Percentiles rank a stretch among this genome's conserved stretches.
Conservation (phyloP, 106 monocot genomes). For the Chionographis japonica region DNA sequence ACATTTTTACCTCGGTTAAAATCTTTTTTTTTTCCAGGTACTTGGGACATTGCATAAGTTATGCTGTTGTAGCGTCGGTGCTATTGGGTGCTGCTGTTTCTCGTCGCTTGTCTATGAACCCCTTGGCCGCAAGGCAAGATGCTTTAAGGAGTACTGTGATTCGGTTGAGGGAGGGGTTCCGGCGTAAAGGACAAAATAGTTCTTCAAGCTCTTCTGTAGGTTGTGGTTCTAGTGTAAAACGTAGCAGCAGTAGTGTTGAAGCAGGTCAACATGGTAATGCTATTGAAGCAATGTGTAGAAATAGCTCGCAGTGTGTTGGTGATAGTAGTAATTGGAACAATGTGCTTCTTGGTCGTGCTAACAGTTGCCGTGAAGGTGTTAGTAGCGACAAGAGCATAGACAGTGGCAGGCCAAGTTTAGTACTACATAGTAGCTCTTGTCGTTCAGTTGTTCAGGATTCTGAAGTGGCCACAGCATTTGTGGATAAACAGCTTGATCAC, state of each 20-base stretch:
- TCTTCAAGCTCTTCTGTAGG: conserved; percentile 95
- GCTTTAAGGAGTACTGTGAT: conserved; percentile 90
- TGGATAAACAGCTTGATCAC: conserved; percentile 41
- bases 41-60: conserved; percentile 95
- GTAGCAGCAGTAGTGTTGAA: conserved; percentile 89
- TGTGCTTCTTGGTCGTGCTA: conserved; percentile 52
- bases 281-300: conserved; percentile 59
- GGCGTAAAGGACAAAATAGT: conserved; percentile 70
- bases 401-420: conserved; percentile 68
- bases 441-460: conserved; percentile 71
- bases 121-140: conserved; percentile 83
- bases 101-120: conserved; percentile 65
- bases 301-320: conserved; percentile 46
- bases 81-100: conserved; percentile 81
- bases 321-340: conserved; percentile 60
- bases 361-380: conserved; percentile 75
- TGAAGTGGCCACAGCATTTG: conserved; percentile 37
- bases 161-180: conserved; percentile 86
- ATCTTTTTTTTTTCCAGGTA: conserved; percentile 48
- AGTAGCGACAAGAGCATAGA: conserved; percentile 71
- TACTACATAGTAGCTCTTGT: conserved; percentile 78
- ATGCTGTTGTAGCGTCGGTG: conserved; percentile 91
- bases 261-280: conserved; percentile 68
- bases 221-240: conserved; percentile 93
- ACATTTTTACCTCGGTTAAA: not conserved